Conservation (phyloP, 192 early-diverging fungal genomes). For the Podila verticillata region DNA sequence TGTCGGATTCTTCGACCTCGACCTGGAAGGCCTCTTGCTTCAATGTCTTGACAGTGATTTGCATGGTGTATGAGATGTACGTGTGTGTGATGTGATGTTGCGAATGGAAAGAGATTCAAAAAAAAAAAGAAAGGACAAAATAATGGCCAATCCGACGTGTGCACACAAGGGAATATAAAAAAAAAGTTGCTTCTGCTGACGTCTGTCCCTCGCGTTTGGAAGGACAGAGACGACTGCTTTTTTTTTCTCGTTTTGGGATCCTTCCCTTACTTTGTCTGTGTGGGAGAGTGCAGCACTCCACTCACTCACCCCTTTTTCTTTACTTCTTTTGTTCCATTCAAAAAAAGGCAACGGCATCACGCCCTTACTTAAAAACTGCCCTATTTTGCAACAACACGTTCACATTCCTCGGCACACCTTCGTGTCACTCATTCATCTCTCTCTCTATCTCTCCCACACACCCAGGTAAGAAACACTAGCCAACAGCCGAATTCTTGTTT, state of each 20-base stretch:
- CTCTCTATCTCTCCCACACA: neutral
- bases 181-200: too few species aligned
- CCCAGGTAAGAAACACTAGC: too few species aligned
- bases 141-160: too few species aligned
- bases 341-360: too few species aligned
- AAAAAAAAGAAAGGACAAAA: conserved; percentile 5
- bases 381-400: too few species aligned
- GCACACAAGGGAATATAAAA: too few species aligned
- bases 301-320: neutral
- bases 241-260: conserved; percentile 3
- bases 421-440: neutral
- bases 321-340: neutral
- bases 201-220: too few species aligned
- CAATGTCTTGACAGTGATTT: conserved; percentile 91
- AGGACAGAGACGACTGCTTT: neutral
- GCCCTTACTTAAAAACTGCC: too few species aligned
- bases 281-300: too few species aligned
- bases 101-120: neutral
- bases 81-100: neutral
- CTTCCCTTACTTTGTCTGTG: too few species aligned
- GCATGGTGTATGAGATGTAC: conserved; percentile 50
- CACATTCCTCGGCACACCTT: too few species aligned
- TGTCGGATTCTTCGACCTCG: conserved; percentile 77
- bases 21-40: conserved; percentile 85
- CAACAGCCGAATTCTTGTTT: too few species aligned